Evolutionary conservation across 2,329 filamentous ascomycete species (phyloP), one percentile per base, ranked within the genome.

Genomic region (Colletotrichum tabaci): DNA sequence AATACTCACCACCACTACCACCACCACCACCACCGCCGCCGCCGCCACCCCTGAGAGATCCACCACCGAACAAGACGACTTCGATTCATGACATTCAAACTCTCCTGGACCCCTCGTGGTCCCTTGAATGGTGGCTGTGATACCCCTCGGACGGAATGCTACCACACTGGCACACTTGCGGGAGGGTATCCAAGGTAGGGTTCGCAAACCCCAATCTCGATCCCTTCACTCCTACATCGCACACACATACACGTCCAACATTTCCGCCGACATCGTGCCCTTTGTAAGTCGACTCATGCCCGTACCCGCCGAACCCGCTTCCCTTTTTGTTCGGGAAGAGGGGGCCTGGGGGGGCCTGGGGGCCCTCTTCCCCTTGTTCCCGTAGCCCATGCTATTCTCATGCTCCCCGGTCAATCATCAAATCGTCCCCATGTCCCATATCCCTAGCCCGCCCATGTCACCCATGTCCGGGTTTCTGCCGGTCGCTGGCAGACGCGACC

Each of bases 51-150:
- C n/a, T 42, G 58, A 8, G 26, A 61, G 60, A 40, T 56, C 67
- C 67, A 70, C 67, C 67, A 49, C 56, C 53, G 67, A 70, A 30
- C 49, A 70, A 66, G 62, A 70, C 49, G n/a, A 61, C 62, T 60
- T 50, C 63, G 67, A 66, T 52, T 70, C 67, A 64, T 61, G 44
- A 30, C 21, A 56, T 50, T 60, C 23, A 5, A 47, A 60, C 42
- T 50, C 26, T 52, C 16, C 30, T 60, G 47, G 26, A 9, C 15
- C 42, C 38, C 16, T 50, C 26, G 13, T 42, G 10, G 16, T 26
- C 21, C 44, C 21, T 35, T 30, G 38, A 23, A 46, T 23, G 35
- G 50, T 30, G 49, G 58, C 46, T 21, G 60, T 52, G 60, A 23
- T 66, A 61, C 52, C 50, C 50, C 50, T 35, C 4, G 26, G 26